phyloP scores from a whole-genome alignment of 1,284 basidiomycete genomes.

The Cutaneotrichosporon sp. region DNA sequence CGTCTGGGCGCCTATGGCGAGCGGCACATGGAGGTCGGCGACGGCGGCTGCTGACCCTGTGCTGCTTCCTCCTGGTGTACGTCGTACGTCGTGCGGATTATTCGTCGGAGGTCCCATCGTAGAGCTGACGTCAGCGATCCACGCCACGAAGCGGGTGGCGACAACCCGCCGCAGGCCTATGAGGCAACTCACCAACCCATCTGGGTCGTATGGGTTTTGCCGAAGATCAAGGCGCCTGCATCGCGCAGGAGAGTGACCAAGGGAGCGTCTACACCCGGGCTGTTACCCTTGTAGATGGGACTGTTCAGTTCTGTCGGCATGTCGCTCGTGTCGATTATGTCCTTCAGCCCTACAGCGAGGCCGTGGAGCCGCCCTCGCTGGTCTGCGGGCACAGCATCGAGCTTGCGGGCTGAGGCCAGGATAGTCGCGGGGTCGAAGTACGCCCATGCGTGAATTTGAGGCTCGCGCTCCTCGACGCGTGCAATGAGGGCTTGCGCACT shows the following conservation, averaged over 20 bases:
- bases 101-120: conserved; percentile 26
- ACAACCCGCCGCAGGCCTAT: too few relatives aligned
- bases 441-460: conserved; percentile 28
- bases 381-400: conserved; percentile 28
- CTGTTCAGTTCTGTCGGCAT: conserved; percentile 36
- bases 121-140: conserved; percentile 15
- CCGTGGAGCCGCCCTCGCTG: conserved; percentile 33
- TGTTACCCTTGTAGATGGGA: conserved; percentile 25
- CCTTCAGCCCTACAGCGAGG: conserved; percentile 33
- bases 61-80: conserved; percentile 35
- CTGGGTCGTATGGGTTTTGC: conserved; percentile 40
- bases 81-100: conserved; percentile 31
- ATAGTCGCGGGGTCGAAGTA: conserved; percentile 27
- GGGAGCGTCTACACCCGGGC: conserved; percentile 22
- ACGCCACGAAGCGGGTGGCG: too few relatives aligned
- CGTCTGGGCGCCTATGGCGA: conserved; percentile 34
- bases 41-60: conserved; percentile 40
- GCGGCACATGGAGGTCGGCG: conserved; percentile 33
- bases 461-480: conserved; percentile 17
- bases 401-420: conserved; percentile 22
- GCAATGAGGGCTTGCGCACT: conserved; percentile 23
- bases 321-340: conserved; percentile 32
- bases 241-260: conserved; percentile 24
- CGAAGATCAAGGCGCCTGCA: conserved; percentile 37
- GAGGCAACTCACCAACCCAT: conserved; percentile 31